Base-by-base conservation (phyloP, 139 green algal genomes). In the Chlorella sp. region DNA sequence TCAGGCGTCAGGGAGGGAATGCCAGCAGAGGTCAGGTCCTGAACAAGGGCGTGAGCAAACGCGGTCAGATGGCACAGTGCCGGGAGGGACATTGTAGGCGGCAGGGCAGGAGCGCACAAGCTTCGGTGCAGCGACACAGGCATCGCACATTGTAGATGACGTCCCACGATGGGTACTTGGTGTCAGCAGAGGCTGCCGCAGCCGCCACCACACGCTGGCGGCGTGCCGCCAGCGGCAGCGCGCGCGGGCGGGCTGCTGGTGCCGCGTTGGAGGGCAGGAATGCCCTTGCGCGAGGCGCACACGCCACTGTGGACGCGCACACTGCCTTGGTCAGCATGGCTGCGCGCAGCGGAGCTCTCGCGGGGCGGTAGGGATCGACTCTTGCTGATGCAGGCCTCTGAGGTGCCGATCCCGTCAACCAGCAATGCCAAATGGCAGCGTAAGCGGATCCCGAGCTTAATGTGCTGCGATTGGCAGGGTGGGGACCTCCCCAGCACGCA, bases 151-250 rank as follows among this genome's bases (percentile, higher is more conserved):
- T 56, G 34, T 38, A 71, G 25, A 88, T 88, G 32, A n/a, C 16
- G 20, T 84, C 73, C 84, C 84, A 88, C 2, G 39, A 11, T 9
- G 84, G 84, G 75, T 85, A 88, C 55, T 76, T 72, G 69, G 38
- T 51, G 17, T 80, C 75, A 0, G 56, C 26, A 18, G 5, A 0
- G 57, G 23, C 21, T 32, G 7, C 69, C n/a, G 30, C 36, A 75
- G 23, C 69, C n/a, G 30, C 30, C 1, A 55, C 3, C 69, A 30
- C 28, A 20, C 69, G 21, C n/a, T 21, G 32, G 28, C 36, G 36
- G 38, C 69, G 25, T 34, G 38, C 69, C 38, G n/a, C 34, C 69
- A 23, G 69, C 38, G 36, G 69, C 69, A 32, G 38, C 69, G 36
- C 34, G 20, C 30, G 25, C 38, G 36, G 36, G 2, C 36, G 68